Percentiles rank a stretch among this genome's conserved stretches.
Conservation (phyloP, 345 rosid genomes). For the Populus deltoides region DNA sequence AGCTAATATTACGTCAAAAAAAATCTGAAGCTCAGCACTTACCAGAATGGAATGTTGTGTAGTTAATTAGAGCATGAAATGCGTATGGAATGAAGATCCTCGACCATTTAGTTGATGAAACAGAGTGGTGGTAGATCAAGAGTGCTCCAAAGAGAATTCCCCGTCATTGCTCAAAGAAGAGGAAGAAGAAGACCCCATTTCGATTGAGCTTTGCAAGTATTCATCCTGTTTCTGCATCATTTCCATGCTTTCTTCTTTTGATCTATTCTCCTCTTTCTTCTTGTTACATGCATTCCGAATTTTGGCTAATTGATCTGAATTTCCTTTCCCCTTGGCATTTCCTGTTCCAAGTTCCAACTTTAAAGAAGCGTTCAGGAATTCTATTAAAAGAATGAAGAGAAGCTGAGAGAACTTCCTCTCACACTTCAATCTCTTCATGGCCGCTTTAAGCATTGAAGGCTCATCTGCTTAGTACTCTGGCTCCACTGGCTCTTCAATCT, state of each 20-base stretch:
- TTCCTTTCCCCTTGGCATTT: conserved; percentile 21
- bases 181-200: conserved; percentile 13
- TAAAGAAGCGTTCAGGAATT: conserved; percentile 45
- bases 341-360: conserved; percentile 37
- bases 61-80: neutral
- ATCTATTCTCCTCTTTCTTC: conserved; percentile 18
- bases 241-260: conserved; percentile 15
- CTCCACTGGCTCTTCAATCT: conserved; percentile 40
- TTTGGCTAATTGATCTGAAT: conserved; percentile 30
- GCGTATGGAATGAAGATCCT: neutral
- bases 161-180: conserved; percentile 32
- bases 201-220: conserved; percentile 16
- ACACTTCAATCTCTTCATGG: conserved; percentile 55
- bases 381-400: conserved; percentile 65
- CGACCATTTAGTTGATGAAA: conserved; percentile 38
- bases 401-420: conserved; percentile 64
- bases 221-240: conserved; percentile 16
- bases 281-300: conserved; percentile 38
- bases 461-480: conserved; percentile 35
- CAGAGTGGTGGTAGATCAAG: conserved; percentile 68
- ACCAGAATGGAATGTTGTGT: neutral
- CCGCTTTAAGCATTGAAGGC: conserved; percentile 43
- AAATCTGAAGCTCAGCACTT: neutral
- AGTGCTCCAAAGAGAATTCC: conserved; percentile 56
- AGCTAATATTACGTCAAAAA: neutral